Conservation (phyloP, 805 yeast genomes). For the Starmerella gropengiesseri region DNA sequence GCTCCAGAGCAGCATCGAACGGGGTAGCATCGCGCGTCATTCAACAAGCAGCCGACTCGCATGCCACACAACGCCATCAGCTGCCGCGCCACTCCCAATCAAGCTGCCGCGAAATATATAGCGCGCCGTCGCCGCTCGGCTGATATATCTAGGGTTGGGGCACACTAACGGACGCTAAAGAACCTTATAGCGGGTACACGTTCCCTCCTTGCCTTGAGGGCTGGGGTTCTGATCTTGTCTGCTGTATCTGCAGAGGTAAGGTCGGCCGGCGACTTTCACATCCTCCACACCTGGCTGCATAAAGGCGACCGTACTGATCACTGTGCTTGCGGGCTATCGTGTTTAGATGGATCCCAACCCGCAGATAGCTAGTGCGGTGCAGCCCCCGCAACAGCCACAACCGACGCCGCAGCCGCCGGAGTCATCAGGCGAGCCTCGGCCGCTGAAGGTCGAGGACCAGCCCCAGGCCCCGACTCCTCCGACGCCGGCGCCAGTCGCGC, state of each 20-base stretch:
- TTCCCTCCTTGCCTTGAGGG: conserved; percentile 8
- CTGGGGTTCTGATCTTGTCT: conserved; percentile 1
- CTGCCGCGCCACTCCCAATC: too few species aligned
- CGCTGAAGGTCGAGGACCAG: neutral
- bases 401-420: conserved; percentile 1
- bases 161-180: too few species aligned
- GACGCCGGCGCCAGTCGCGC: neutral
- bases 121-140: too few species aligned
- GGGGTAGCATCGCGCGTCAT: too few species aligned
- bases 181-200: conserved; percentile 6
- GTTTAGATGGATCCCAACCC: conserved; percentile 4
- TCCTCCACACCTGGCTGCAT: conserved; percentile 7
- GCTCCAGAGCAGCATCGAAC: too few species aligned
- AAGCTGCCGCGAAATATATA: too few species aligned
- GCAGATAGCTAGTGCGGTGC: neutral
- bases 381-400: conserved; percentile 6
- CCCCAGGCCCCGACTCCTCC: neutral
- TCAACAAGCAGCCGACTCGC: too few species aligned
- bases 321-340: neutral
- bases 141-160: too few species aligned
- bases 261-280: neutral
- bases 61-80: too few species aligned
- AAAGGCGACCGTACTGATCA: neutral
- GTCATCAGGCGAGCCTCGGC: neutral
- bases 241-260: conserved; percentile 8